Percentiles rank a stretch among this genome's conserved stretches.
These are phyloP conservation scores for Meredithiella fracta DNA, from an alignment of 2,329 filamentous ascomycete species.

Conservation along the genomic window DNA sequence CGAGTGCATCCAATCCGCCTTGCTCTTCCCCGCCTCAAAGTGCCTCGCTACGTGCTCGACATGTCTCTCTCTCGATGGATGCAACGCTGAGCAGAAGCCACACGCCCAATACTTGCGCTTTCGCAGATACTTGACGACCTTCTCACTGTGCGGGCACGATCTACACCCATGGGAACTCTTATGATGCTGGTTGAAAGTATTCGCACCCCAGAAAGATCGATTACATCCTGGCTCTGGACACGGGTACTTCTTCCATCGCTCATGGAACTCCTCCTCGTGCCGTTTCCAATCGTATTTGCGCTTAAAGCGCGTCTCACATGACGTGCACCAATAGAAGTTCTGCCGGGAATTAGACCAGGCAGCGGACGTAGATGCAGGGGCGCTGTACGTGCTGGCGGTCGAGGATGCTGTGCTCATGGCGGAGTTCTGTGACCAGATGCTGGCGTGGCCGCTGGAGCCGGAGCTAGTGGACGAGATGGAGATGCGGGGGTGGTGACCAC, in stretches of 20 bases:
- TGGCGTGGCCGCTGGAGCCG: slow-evolving; percentile 32
- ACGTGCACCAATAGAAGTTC: slow-evolving; percentile 40
- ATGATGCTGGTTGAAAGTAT: slow-evolving; percentile 52
- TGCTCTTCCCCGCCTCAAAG: slow-evolving; percentile 46
- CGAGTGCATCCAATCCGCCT: slow-evolving; percentile 51
- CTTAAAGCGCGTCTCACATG: slow-evolving; percentile 48
- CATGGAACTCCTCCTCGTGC: slow-evolving; percentile 54
- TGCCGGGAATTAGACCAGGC: slow-evolving; percentile 18
- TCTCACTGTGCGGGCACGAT: slow-evolving; percentile 48
- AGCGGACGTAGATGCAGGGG: slow-evolving; percentile 5
- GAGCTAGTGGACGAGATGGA: slow-evolving; percentile 35
- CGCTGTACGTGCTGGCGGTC: slow-evolving; percentile 5
- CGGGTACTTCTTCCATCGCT: slow-evolving; percentile 50
- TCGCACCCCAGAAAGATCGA: slow-evolving; percentile 50
- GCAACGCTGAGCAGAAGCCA: slow-evolving; percentile 48
- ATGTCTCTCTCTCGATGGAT: slow-evolving; percentile 47
- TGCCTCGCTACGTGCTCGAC: slow-evolving; percentile 54
- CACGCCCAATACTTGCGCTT: slow-evolving; percentile 54
- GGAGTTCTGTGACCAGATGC: slow-evolving; percentile 26
- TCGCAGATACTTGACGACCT: slow-evolving; percentile 44
- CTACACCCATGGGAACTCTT: slow-evolving; percentile 48
- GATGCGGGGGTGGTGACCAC: slow-evolving; percentile 25
- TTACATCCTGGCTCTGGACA: slow-evolving; percentile 48
- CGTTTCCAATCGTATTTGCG: slow-evolving; percentile 54
- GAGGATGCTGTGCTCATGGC: slow-evolving; percentile 18